phyloP scores from a whole-genome alignment of 2,329 filamentous ascomycete genomes.

The Pseudogymnoascus sp. region DNA sequence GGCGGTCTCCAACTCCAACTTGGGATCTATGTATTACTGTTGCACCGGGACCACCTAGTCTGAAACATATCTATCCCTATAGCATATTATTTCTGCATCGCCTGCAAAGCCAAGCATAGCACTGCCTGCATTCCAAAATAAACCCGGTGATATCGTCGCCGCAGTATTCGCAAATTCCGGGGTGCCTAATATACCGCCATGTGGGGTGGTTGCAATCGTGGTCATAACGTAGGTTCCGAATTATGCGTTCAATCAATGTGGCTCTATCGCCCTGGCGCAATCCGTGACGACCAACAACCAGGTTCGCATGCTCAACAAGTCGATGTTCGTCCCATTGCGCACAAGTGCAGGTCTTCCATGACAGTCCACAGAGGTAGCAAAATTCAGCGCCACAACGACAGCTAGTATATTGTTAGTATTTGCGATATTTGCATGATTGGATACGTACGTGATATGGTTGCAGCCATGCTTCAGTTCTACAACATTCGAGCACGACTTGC shows the following conservation, averaged over 20 bases:
- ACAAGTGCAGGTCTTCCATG: constrained; percentile 35
- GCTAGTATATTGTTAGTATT: constrained; percentile 22
- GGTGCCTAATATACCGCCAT: not conserved
- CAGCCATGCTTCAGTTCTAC: constrained; percentile 45
- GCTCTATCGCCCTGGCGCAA: not conserved
- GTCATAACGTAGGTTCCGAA: not conserved
- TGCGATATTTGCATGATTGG: not conserved
- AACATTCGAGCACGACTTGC: constrained; percentile 36
- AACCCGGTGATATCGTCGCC: not conserved
- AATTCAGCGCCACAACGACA: constrained; percentile 41
- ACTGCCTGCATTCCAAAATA: not conserved
- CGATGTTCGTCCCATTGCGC: constrained; percentile 31
- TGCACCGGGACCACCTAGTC: not conserved
- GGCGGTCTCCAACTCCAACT: not conserved
- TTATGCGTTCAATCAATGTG: not conserved
- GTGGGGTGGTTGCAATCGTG: not conserved
- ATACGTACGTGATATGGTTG: constrained; percentile 47
- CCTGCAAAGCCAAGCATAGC: not conserved
- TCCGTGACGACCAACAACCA: constrained; percentile 24
- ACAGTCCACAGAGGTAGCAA: constrained; percentile 39
- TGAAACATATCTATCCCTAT: not conserved
- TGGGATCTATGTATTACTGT: not conserved
- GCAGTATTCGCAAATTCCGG: not conserved
- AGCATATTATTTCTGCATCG: not conserved
- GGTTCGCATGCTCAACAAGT: constrained; percentile 27